A percentile compares a stretch with the other conserved stretches of the same genome.
These are phyloP conservation scores for Exophiala bonariae DNA, from an alignment of 2,329 filamentous ascomycete genomes.

Conservation along the genomic window DNA sequence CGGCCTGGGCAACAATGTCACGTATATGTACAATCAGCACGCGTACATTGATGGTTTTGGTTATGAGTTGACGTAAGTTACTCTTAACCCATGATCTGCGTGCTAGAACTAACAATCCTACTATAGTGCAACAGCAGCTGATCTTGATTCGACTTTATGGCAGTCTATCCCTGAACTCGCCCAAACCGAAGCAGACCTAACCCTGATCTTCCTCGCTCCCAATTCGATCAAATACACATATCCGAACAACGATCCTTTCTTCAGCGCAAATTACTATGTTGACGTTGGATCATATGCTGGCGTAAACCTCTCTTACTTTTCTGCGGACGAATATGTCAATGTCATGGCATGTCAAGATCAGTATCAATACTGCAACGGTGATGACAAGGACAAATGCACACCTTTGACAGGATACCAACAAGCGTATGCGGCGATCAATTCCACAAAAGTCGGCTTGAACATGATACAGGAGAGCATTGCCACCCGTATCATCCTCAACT, in stretches of 20 bases:
- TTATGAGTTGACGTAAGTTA: conserved; percentile 12
- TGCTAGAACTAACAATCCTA: background rate
- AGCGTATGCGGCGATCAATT: conserved; percentile 7
- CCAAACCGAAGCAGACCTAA: conserved; percentile 33
- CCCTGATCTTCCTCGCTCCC: conserved; percentile 33
- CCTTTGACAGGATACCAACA: conserved; percentile 22
- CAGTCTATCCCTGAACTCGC: conserved; percentile 32
- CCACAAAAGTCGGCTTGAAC: conserved; percentile 11
- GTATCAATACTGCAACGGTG: conserved; percentile 33
- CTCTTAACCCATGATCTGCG: background rate
- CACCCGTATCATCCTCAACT: conserved; percentile 11
- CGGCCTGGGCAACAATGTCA: conserved; percentile 6
- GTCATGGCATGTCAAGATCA: conserved; percentile 36
- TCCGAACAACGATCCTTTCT: conserved; percentile 34
- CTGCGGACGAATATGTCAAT: conserved; percentile 27
- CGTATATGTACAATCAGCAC: conserved; percentile 12
- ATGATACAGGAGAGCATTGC: conserved; percentile 13
- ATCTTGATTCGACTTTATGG: conserved; percentile 14
- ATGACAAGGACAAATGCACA: conserved; percentile 23
- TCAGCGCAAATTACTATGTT: conserved; percentile 27
- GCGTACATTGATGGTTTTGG: conserved; percentile 13
- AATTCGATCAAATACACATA: conserved; percentile 30
- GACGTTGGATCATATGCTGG: conserved; percentile 4
- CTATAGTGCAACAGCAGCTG: conserved; percentile 4
- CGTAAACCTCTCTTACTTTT: conserved; percentile 12